phyloP scores from a whole-genome alignment of 139 green algal genomes.

The Astrephomene gubernaculifera region DNA sequence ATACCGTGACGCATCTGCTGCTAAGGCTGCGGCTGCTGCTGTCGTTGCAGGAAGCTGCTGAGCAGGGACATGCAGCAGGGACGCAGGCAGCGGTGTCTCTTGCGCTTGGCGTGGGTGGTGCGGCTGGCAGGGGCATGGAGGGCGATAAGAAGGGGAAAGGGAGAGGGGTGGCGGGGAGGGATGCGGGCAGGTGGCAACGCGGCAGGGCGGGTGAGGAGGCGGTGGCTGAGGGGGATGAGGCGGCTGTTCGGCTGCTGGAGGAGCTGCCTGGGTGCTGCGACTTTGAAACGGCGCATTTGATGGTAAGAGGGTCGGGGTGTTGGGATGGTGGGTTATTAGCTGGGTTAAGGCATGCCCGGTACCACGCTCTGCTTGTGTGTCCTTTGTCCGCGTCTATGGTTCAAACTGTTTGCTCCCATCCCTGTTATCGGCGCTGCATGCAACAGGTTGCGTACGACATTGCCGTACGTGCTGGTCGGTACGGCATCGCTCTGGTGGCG shows the following conservation, averaged over 20 bases:
- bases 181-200: neutral
- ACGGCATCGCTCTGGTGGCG: neutral
- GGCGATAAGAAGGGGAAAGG: neutral
- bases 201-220: no score
- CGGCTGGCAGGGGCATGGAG: neutral
- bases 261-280: slow-evolving; percentile 28
- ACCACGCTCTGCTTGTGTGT: no score
- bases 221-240: neutral
- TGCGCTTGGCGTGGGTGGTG: no score
- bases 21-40: slow-evolving; percentile 16
- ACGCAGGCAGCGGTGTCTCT: neutral
- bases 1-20: slow-evolving; percentile 18
- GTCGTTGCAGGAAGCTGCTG: neutral
- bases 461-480: neutral
- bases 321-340: no score
- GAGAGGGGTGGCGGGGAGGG: neutral
- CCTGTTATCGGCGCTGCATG: neutral
- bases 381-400: no score
- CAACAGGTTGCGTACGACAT: slow-evolving; percentile 40
- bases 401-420: no score
- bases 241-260: slow-evolving; percentile 8
- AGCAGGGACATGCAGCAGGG: neutral
- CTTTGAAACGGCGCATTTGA: slow-evolving; percentile 11
- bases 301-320: no score
- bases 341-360: no score